These are phyloP conservation scores for Fusarium devonianum DNA, from an alignment of 2,329 filamentous ascomycete genomes.

Conservation along the genomic window DNA sequence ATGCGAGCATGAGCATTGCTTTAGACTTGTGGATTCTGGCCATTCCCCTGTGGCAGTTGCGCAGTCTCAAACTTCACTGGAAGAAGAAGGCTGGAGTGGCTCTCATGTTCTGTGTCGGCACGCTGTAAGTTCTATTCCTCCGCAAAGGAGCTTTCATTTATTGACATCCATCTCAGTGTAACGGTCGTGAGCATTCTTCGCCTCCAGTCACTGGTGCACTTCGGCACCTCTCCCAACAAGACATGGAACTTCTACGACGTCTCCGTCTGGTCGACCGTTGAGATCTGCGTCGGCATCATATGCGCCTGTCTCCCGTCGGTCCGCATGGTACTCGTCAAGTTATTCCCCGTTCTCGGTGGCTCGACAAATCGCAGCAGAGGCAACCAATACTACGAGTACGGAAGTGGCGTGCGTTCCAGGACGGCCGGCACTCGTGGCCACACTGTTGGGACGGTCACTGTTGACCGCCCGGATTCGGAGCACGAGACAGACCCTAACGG, in stretches of 20 bases:
- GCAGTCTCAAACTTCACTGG: constrained; percentile 52
- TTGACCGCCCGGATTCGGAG: too few species aligned
- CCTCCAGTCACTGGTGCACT: constrained; percentile 45
- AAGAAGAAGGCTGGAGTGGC: constrained; percentile 58
- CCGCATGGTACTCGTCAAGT: constrained; percentile 45
- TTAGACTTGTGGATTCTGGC: constrained; percentile 61
- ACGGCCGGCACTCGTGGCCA: constrained; percentile 35
- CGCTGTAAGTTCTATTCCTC: constrained; percentile 49
- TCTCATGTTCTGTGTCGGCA: constrained; percentile 60
- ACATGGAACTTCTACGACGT: constrained; percentile 48
- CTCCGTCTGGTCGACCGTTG: constrained; percentile 48
- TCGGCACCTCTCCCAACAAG: constrained; percentile 42
- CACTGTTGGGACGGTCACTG: too few species aligned
- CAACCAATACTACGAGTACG: constrained; percentile 15
- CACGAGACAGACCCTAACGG: constrained; percentile 34
- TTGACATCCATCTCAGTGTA: constrained; percentile 38
- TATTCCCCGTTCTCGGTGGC: constrained; percentile 49
- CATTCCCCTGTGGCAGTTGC: constrained; percentile 57
- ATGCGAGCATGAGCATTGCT: constrained; percentile 60
- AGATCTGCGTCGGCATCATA: constrained; percentile 50
- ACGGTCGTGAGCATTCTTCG: constrained; percentile 50
- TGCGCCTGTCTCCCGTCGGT: constrained; percentile 51
- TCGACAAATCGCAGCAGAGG: constrained; percentile 37
- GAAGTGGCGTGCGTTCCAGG: constrained; percentile 19
- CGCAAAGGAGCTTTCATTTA: too few species aligned